Evolutionary conservation across 768 basidiomycete genomes (phyloP).

Genomic region (Trametes elegans): DNA sequence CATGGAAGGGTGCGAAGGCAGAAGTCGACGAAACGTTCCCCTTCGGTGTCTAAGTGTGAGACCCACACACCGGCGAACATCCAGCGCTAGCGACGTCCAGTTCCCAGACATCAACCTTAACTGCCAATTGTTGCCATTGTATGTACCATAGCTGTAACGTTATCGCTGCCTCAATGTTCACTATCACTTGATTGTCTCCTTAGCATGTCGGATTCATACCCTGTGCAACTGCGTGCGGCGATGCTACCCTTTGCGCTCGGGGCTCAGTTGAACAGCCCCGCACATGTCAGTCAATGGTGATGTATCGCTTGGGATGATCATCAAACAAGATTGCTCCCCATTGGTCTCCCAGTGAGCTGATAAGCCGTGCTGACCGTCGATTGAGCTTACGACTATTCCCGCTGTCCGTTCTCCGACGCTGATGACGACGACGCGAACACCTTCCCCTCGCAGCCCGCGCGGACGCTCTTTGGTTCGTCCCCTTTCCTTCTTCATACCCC

Average conservation of each 20-base stretch:
- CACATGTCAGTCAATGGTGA: background rate
- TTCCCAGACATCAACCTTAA: too few relatives aligned
- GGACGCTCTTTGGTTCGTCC: slow-evolving; percentile 7
- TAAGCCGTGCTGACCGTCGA: background rate
- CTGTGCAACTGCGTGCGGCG: too few relatives aligned
- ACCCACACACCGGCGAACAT: background rate
- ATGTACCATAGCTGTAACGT: background rate
- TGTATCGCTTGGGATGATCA: background rate
- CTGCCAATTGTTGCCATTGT: background rate
- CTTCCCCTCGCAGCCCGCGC: background rate
- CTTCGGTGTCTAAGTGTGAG: slow-evolving; percentile 16
- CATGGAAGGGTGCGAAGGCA: slow-evolving; percentile 14
- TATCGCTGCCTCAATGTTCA: background rate
- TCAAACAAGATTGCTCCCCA: background rate
- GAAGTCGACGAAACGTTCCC: slow-evolving; percentile 25
- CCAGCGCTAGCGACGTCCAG: background rate
- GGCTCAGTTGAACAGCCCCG: too few relatives aligned
- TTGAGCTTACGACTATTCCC: slow-evolving; percentile 3
- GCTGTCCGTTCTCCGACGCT: slow-evolving; percentile 5
- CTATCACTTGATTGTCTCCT: background rate
- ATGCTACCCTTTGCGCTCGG: too few relatives aligned
- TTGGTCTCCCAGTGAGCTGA: slow-evolving; percentile 7
- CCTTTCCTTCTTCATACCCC: background rate
- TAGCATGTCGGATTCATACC: background rate
- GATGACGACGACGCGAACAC: slow-evolving; percentile 11